phyloP scores from a whole-genome alignment of 2,329 filamentous ascomycete species.

The Pestalotiopsis sp. region DNA sequence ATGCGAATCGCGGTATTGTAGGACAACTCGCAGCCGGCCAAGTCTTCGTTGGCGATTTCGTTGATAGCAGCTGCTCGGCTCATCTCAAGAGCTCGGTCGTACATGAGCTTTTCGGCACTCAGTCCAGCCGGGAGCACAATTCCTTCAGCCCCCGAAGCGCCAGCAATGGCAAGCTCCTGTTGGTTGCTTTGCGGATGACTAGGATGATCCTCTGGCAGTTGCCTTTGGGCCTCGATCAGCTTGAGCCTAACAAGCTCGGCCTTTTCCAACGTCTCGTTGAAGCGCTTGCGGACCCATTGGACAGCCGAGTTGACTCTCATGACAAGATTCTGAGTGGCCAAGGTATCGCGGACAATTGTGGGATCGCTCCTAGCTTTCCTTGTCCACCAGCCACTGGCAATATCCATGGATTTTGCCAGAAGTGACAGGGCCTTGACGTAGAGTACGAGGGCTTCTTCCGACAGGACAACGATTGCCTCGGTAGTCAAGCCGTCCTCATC shows the following conservation, averaged over 20 bases:
- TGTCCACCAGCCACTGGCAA: slow-evolving; percentile 89
- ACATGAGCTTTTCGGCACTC: slow-evolving; percentile 96
- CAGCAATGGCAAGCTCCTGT: slow-evolving; percentile 54
- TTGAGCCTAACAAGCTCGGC: slow-evolving; percentile 91
- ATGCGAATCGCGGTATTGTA: slow-evolving; percentile 93
- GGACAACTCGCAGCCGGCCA: slow-evolving; percentile 84
- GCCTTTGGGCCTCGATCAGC: slow-evolving; percentile 80
- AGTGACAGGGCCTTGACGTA: slow-evolving; percentile 94
- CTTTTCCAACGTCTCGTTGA: slow-evolving; percentile 97
- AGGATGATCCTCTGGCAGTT: slow-evolving; percentile 80
- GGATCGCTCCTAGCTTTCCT: slow-evolving; percentile 70
- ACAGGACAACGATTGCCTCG: slow-evolving; percentile 82
- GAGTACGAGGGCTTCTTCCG: slow-evolving; percentile 90
- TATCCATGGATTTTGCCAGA: slow-evolving; percentile 92
- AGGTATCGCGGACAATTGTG: slow-evolving; percentile 39
- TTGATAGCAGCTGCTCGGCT: slow-evolving; percentile 91
- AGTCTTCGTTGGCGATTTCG: slow-evolving; percentile 88
- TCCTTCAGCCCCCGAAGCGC: slow-evolving; percentile 69
- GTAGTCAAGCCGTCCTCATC: slow-evolving; percentile 78
- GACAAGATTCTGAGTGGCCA: slow-evolving; percentile 51
- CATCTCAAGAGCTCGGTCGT: slow-evolving; percentile 96
- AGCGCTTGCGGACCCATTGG: slow-evolving; percentile 89
- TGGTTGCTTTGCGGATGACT: slow-evolving; percentile 80
- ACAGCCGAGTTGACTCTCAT: slow-evolving; percentile 88
- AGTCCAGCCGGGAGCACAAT: slow-evolving; percentile 85